phyloP scores from a whole-genome alignment of 148 eudicot species.

The Rheum nobile region DNA sequence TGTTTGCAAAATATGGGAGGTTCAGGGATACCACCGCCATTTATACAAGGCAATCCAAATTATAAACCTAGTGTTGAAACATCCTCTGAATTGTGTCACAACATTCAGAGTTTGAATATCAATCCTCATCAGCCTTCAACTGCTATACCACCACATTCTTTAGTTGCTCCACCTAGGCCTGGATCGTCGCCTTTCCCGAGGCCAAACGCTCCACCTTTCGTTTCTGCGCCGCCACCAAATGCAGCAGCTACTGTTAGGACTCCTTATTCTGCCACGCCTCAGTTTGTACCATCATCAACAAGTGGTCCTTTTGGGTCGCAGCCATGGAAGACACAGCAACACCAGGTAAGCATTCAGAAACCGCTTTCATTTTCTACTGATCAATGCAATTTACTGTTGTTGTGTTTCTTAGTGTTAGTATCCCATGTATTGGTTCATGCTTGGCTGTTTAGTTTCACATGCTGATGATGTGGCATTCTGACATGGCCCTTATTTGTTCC shows the following conservation, averaged over 20 bases:
- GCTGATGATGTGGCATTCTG: no score
- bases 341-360: conserved; percentile 40
- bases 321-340: conserved; percentile 43
- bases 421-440: background rate
- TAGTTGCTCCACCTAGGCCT: conserved; percentile 19
- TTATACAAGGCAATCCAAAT: conserved; percentile 56
- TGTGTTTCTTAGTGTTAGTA: background rate
- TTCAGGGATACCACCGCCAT: conserved; percentile 52
- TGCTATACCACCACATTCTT: conserved; percentile 18
- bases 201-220: conserved; percentile 66
- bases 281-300: no score
- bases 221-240: conserved; percentile 19
- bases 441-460: background rate
- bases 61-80: conserved; percentile 30
- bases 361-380: no score
- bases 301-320: conserved; percentile 59
- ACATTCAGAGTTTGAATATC: conserved; percentile 55
- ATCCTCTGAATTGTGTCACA: conserved; percentile 30
- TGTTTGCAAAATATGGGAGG: conserved; percentile 35
- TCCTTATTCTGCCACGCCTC: no score
- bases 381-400: no score
- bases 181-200: conserved; percentile 33
- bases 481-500: no score
- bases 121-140: conserved; percentile 55
- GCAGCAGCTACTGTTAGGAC: no score